Base-by-base conservation (phyloP, 805 yeast species). In the Nakazawaea populi region DNA sequence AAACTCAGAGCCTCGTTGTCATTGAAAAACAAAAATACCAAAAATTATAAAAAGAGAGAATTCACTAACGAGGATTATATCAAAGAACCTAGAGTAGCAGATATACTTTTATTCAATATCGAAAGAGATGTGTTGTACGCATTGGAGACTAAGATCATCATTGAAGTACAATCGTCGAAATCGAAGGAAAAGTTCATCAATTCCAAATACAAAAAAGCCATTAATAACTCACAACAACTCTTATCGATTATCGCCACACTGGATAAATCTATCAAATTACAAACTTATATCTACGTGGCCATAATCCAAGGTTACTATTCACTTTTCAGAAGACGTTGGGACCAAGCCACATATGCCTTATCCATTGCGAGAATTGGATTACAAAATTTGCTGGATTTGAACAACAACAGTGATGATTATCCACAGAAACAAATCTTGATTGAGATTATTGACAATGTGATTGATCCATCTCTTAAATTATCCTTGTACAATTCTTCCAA, bases 101-200 rank as follows among this genome's bases (percentile, higher is more conserved):
- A 75, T 39, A 67, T 89, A 29, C 65, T 81, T n/a, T 69, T 90
- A 28, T 71, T 81, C 52, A 75, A 77, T n/a, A 82, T 86, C 1
- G 98, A 94, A 66, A 77, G 96, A 61, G 87, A 89, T 57, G 70
- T 83, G 61, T 73, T 89, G 32, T 79, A 76, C 57, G 85, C 91
- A 1, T 74, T 81, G 63, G 90, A 85, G 64, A 72, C 82, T 48
- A 78, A 79, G 53, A 67, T 76, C 9, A 65, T 75, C 45, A 65
- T 80, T 54, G 88, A 80, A 54, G 73, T 80, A 40, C 76, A 77
- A 52, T 71, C 75, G 10, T 73, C 79, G 7, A 69, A 67, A 35
- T 62, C 70, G 56, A 72, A 62, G 63, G 71, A 76, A n/a, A 76
- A 76, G 49, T 77, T 83, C 53, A 68, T 86, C 58, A 61, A 74